A percentile compares a stretch with the other conserved stretches of the same genome.
Conservation (phyloP, 768 basidiomycete species). For the Lactarius quietus region DNA sequence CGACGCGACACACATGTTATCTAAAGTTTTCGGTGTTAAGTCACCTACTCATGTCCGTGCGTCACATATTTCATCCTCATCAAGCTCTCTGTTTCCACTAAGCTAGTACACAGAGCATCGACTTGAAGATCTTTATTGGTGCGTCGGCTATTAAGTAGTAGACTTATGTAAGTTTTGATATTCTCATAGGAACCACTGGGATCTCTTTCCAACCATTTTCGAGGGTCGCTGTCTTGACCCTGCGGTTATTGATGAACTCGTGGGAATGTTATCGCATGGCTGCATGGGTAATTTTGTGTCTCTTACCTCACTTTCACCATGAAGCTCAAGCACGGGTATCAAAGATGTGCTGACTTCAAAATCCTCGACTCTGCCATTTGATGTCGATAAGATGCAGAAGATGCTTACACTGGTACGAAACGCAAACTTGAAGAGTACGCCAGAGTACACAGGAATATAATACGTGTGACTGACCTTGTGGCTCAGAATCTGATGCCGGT, state of each 20-base stretch:
- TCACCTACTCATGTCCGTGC: conserved; percentile 22
- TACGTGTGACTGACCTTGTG: background rate
- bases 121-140: conserved; percentile 30
- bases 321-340: background rate
- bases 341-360: conserved; percentile 17
- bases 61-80: background rate
- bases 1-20: conserved; percentile 36
- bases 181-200: conserved; percentile 29
- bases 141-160: background rate
- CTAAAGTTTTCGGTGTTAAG: conserved; percentile 12
- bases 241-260: conserved; percentile 31
- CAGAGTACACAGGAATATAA: too few species aligned
- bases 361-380: conserved; percentile 15
- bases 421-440: background rate
- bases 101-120: conserved; percentile 22
- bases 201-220: conserved; percentile 28
- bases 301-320: background rate
- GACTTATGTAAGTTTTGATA: conserved; percentile 1
- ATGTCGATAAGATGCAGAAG: conserved; percentile 3
- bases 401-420: conserved; percentile 11
- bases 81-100: background rate
- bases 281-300: conserved; percentile 37
- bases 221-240: conserved; percentile 8
- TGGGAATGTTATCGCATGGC: conserved; percentile 37
- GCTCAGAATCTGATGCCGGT: conserved; percentile 5